Conservation (phyloP, 257 asterid genomes). For the Gardenia jasminoides region DNA sequence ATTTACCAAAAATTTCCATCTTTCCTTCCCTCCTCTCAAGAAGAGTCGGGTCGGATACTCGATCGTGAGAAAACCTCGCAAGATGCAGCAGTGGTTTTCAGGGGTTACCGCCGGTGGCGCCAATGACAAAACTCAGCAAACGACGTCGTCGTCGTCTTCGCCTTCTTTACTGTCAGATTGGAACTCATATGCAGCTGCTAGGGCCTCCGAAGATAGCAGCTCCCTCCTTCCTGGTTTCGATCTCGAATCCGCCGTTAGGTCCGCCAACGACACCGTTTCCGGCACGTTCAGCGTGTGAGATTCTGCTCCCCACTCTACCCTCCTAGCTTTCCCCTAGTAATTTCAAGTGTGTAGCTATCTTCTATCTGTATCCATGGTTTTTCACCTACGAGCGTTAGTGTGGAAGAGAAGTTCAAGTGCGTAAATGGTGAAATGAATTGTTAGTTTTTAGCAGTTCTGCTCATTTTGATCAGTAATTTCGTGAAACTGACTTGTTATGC, state of each 20-base stretch:
- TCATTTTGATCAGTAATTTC: not conserved
- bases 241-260: constrained; percentile 78
- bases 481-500: not conserved
- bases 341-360: not conserved
- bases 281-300: constrained; percentile 79
- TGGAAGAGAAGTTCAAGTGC: too few relatives aligned
- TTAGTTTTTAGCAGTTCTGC: not conserved
- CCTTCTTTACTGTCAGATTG: constrained; percentile 75
- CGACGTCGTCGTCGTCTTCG: constrained; percentile 38
- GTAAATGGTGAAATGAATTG: too few relatives aligned
- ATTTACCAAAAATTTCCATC: not conserved
- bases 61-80: not conserved
- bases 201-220: constrained; percentile 54
- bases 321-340: not conserved
- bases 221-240: constrained; percentile 64
- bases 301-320: constrained; percentile 4
- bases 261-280: constrained; percentile 87
- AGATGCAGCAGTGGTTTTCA: constrained; percentile 85
- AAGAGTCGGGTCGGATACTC: constrained; percentile 4
- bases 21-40: too few relatives aligned
- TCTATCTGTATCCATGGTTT: not conserved
- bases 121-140: constrained; percentile 34
- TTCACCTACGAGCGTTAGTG: too few relatives aligned
- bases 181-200: constrained; percentile 70
- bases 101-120: constrained; percentile 36